Evolutionary conservation across 345 rosid species (phyloP), one percentile per base, ranked within the genome.

Genomic region (Ricinus communis): DNA sequence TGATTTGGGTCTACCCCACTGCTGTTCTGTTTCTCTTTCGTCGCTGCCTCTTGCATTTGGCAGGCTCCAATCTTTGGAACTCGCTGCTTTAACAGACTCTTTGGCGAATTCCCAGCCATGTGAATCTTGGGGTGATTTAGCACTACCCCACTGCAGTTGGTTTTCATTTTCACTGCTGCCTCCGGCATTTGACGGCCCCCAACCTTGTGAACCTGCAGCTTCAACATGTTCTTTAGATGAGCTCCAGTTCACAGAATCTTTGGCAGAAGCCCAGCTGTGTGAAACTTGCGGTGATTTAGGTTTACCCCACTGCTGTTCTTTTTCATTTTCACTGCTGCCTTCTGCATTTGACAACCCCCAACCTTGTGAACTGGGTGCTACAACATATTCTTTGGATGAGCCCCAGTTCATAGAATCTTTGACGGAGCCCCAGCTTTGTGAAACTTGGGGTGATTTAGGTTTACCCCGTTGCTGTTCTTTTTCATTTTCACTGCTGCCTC

Each of bases 131-230:
- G 61, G 19, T 14, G 61, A 50, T 72, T 69, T 69, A 81, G 55
- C 70, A 47, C 77, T 81, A 58, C 90, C 88, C 89, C 90, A 82
- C 52, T 63, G 79, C 58, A 54, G 49, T 18, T 46, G 59, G 55
- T 52, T 77, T 71, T 82, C 84, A 47, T 55, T 77, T 52, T 69
- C 76, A 60, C 36, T 72, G 52, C 67, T 30, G 79, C n/a, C 85
- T 28, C 68, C 80, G 21, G 40, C 58, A 41, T 50, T 69, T 52
- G 79, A 66, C 36, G 22, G 19, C 4, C 38, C 38, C 38, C 38
- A 33, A 33, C 38, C 38, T 6, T 33, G 38, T 2, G 38, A 33
- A 33, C 38, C 6, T 33, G 38, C 38, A 2, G 38, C 38, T 33
- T 33, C 38, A 2, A 2, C 38, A n/a, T n/a, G n/a, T 33, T 2